Evolutionary conservation across 192 early-diverging fungal genomes (phyloP), one percentile per base, ranked within the genome.

Genomic region (Coemansia sp.): DNA sequence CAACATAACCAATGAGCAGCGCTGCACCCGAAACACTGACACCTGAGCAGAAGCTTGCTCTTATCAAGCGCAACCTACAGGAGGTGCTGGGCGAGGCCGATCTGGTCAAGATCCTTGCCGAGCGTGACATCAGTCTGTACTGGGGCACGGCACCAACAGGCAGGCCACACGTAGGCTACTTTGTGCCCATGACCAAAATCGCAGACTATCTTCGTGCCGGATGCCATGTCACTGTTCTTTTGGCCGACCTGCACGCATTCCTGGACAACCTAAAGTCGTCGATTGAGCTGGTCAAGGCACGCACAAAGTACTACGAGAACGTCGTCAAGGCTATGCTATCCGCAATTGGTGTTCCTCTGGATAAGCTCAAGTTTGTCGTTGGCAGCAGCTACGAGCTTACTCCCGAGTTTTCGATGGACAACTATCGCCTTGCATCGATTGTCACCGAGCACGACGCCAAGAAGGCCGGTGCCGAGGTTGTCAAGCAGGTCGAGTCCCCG

Each of bases 191-290:
- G 90, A 80, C 91, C 53, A 99, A 99, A 82, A 87, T 99, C 73
- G 96, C 96, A 9, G 96, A 99, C 72, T 95, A 94, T 64, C 82
- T 99, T 52, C 61, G 83, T 54, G 96, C 96, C 46, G 94, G 90
- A 10, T 91, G 89, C 66, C 85, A 95, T 57, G 93, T 93, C 51
- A 96, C 84, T 6, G 71, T 99, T 47, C 81, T 99, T 21, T 77
- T 99, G 55, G 96, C 96, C 23, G 92, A 99, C 73, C 86, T 99
- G 41, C 96, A 99, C 69, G 96, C 91, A 38, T 98, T 93, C 72
- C 87, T 99, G 63, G 96, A 99, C 78, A 99, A 98, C 83, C 85
- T 94, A 83, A 98, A 99, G 80, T 91, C 96, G 38, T 91, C 94
- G 15, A 84, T 94, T 78, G 92, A 96, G 55, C 89, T 93, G 33